Conservation (phyloP, 257 asterid genomes). For the Rubia yunnanensis region DNA sequence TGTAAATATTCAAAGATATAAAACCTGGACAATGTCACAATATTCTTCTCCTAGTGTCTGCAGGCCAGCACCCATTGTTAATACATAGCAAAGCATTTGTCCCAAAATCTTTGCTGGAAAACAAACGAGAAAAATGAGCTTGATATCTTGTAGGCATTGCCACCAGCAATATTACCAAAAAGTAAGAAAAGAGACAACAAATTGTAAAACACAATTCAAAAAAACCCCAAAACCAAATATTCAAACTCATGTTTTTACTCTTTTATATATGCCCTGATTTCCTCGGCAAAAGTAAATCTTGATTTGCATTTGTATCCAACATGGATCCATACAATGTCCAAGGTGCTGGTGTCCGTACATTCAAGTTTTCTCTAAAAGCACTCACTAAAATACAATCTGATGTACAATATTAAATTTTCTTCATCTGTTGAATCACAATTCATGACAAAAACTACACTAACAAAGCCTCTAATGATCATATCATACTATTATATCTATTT, state of each 20-base stretch:
- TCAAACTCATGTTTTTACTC: neutral
- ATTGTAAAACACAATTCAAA: neutral
- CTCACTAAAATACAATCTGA: neutral
- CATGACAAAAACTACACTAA: no score
- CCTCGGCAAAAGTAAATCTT: neutral
- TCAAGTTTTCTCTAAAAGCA: neutral
- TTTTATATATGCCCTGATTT: neutral
- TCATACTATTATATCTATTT: no score
- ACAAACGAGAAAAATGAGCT: no score
- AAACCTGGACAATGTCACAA: no score
- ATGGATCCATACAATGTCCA: neutral
- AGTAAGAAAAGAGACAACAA: neutral
- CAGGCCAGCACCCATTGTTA: constrained; percentile 90
- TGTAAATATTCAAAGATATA: no score
- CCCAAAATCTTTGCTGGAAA: constrained; percentile 84
- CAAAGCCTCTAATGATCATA: no score
- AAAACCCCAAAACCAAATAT: neutral
- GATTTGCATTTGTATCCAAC: neutral
- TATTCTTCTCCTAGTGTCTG: no score
- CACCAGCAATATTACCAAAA: neutral
- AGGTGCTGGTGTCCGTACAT: neutral
- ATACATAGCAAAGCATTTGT: constrained; percentile 81
- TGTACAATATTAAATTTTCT: neutral
- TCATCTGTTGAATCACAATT: neutral
- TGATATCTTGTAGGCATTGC: neutral